These are phyloP conservation scores for Cucurbita ficifolia DNA, from an alignment of 306 rosid genomes.

Conservation along the genomic window DNA sequence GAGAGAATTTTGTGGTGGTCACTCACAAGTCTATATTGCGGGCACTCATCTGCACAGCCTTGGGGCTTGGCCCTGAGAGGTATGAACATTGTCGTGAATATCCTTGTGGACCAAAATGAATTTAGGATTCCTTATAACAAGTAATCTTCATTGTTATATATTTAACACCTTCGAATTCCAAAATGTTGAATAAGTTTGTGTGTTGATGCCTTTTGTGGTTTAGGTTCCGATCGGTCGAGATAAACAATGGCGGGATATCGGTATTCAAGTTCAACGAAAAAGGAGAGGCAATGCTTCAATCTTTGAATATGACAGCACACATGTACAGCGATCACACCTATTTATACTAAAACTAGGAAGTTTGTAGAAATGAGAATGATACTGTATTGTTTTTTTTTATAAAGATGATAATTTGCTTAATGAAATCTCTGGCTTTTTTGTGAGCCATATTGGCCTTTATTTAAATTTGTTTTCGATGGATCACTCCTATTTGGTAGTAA, in stretches of 20 bases:
- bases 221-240: constrained; percentile 58
- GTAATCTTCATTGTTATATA: not conserved
- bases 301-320: constrained; percentile 55
- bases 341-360: constrained; percentile 19
- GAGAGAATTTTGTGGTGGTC: constrained; percentile 52
- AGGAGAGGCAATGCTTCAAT: constrained; percentile 73
- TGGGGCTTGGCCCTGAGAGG: constrained; percentile 66
- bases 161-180: not conserved
- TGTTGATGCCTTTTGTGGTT: not conserved
- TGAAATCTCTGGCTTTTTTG: not conserved
- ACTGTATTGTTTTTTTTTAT: not conserved
- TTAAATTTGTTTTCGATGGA: not conserved
- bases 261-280: constrained; percentile 47
- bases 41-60: constrained; percentile 57
- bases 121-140: not conserved
- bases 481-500: not conserved
- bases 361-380: not conserved
- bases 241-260: constrained; percentile 58
- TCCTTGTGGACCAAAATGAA: not conserved
- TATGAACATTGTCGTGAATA: not conserved
- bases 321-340: constrained; percentile 58
- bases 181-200: not conserved
- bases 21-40: constrained; percentile 75
- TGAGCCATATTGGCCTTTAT: not conserved
- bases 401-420: not conserved